Conservation (phyloP, 495 filamentous ascomycete genomes). For the Bryoglossum gracile region DNA sequence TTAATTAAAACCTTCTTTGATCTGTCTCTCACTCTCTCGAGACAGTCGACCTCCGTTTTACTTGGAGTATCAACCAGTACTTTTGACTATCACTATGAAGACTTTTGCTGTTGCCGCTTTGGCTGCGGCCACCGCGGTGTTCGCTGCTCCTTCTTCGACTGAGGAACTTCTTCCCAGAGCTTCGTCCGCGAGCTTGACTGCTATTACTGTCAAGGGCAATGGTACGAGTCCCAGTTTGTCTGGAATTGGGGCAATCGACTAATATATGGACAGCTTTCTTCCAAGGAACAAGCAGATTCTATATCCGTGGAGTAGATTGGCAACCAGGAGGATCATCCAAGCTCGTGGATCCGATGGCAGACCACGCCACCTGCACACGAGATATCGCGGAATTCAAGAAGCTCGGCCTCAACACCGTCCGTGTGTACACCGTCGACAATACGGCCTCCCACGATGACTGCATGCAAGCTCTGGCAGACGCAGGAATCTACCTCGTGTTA, state of each 20-base stretch:
- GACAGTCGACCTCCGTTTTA: slow-evolving; percentile 30
- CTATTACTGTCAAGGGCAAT: slow-evolving; percentile 54
- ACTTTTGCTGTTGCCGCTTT: slow-evolving; percentile 43
- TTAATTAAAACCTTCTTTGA: slow-evolving; percentile 24
- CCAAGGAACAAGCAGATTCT: slow-evolving; percentile 75
- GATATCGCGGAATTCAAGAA: slow-evolving; percentile 80
- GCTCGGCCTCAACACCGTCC: slow-evolving; percentile 83
- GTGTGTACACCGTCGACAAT: slow-evolving; percentile 92
- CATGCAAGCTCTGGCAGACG: slow-evolving; percentile 73
- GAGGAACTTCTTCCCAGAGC: slow-evolving; percentile 28
- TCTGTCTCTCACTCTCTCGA: slow-evolving; percentile 32
- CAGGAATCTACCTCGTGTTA: slow-evolving; percentile 86
- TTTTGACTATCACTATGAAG: slow-evolving; percentile 45
- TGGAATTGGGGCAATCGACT: slow-evolving; percentile 17
- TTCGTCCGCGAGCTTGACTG: slow-evolving; percentile 26
- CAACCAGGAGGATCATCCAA: slow-evolving; percentile 85
- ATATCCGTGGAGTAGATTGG: slow-evolving; percentile 92
- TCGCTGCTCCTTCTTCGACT: slow-evolving; percentile 51
- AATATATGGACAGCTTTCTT: slow-evolving; percentile 57
- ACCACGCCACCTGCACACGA: slow-evolving; percentile 61
- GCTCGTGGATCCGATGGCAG: slow-evolving; percentile 71
- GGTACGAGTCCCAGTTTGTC: slow-evolving; percentile 26
- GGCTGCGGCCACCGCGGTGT: slow-evolving; percentile 42
- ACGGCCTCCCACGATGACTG: slow-evolving; percentile 73
- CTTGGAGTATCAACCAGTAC: slow-evolving; percentile 16